Conservation (phyloP, 768 basidiomycete genomes). For the Pilatotrama ljubarskyi region DNA sequence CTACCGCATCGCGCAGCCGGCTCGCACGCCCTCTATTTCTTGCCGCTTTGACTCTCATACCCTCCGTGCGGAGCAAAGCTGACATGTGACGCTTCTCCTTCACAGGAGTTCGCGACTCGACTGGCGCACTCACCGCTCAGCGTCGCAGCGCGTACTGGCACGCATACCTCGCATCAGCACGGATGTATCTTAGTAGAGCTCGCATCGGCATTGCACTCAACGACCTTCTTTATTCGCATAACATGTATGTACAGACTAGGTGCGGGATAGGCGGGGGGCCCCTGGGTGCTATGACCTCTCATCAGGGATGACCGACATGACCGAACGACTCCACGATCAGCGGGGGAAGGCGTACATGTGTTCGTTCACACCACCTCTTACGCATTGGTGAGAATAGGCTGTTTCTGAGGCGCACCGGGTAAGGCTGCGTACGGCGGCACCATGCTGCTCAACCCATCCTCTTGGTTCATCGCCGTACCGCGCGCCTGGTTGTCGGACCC, state of each 20-base stretch:
- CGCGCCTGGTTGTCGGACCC: constrained; percentile 5
- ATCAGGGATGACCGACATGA: constrained; percentile 1
- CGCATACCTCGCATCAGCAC: constrained; percentile 2
- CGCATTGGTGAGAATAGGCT: background rate
- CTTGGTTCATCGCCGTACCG: background rate
- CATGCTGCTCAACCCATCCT: background rate
- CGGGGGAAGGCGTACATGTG: background rate
- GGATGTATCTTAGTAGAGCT: constrained; percentile 20
- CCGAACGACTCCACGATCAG: background rate
- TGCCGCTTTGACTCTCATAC: constrained; percentile 11
- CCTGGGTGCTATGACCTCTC: constrained; percentile 2
- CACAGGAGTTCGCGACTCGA: background rate
- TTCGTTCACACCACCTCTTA: background rate
- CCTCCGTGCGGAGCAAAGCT: constrained; percentile 8
- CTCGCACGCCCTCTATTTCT: constrained; percentile 17
- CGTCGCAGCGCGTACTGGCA: background rate
- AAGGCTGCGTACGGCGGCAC: background rate
- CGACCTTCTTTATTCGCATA: constrained; percentile 16
- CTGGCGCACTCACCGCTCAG: background rate
- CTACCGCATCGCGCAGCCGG: background rate
- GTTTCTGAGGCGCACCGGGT: background rate
- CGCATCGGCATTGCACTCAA: constrained; percentile 6
- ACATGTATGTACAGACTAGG: constrained; percentile 13
- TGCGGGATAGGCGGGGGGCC: background rate
- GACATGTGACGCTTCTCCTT: constrained; percentile 12